Evolutionary conservation across 2,329 filamentous ascomycete species (phyloP), one percentile per base, ranked within the genome.

Genomic region (Nemania sp.): DNA sequence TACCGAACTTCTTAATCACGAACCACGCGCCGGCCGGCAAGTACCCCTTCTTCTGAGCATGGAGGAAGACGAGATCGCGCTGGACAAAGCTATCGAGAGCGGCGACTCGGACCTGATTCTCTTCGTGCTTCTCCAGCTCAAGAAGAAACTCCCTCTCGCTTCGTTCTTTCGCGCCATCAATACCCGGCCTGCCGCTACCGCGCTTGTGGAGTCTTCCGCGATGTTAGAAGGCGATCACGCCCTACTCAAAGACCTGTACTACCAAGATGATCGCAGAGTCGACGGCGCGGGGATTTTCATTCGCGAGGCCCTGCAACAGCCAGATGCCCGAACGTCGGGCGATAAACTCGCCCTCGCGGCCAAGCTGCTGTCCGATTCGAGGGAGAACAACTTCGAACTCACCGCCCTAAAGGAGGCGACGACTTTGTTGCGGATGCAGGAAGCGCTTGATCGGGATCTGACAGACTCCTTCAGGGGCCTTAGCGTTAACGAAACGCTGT

Each of bases 31-130:
- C 2, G 94, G 93, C n/a, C 90, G 93, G 61, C 94, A 99, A 72
- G 94, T 99, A 0, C 94, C 94, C 0, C 80, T 99, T 2, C 81
- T 99, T 2, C 78, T 99, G 36, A 91, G 83, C 69, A 97, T 97
- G 90, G 92, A 96, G 64, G 92, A 99, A 71, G 93, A 97, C 61
- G 90, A 92, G 61, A 85, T 97, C 34, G 94, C 94, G 0, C 82
- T 99, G 0, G 93, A 97, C 76, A 99, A 97, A 72, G 93, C 94
- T 8, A 90, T 97, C 54, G 91, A 97, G 70, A 96, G 90, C 56
- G 93, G 93, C 15, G 94, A 99, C 67, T 93, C 92, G 0, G 94
- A 99, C 63, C 80, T 99, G 2, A 84, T 96, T n/a, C 87, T 90
- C 64, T 92, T 87, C 66, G 94, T 99, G 5, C 80, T 99, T 6